A percentile compares a stretch with the other conserved stretches of the same genome.
phyloP scores from a whole-genome alignment of 139 green algal species.

The Closterium sp. region DNA sequence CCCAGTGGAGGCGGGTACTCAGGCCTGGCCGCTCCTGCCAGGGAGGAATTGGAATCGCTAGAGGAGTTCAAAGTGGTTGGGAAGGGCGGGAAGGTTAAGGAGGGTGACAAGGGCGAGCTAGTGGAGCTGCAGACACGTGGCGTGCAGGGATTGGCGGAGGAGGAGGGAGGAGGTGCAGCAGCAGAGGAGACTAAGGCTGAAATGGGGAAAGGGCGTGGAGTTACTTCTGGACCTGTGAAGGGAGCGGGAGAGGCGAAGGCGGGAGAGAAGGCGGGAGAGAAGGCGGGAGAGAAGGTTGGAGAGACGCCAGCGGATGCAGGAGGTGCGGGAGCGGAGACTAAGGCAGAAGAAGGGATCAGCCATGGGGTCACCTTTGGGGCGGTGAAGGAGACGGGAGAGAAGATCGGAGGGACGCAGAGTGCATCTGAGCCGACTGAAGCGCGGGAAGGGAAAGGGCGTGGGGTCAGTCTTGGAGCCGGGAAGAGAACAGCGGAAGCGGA shows the following conservation, averaged over 20 bases:
- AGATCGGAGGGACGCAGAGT: too few relatives aligned
- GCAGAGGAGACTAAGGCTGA: neutral
- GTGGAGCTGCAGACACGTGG: neutral
- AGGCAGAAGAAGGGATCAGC: neutral
- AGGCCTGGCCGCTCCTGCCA: neutral
- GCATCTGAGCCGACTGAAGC: too few relatives aligned
- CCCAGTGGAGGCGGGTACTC: neutral
- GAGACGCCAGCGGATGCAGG: too few relatives aligned
- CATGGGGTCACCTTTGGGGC: too few relatives aligned
- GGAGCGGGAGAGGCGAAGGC: neutral
- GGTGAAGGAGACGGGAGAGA: too few relatives aligned
- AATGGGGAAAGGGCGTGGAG: neutral
- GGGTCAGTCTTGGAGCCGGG: too few relatives aligned
- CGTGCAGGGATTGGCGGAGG: neutral
- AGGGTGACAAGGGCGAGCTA: neutral
- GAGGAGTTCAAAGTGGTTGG: neutral
- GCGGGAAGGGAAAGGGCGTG: too few relatives aligned
- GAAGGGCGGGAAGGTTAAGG: neutral
- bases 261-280: neutral
- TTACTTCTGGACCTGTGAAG: neutral
- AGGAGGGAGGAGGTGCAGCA: neutral
- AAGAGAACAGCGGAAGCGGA: too few relatives aligned
- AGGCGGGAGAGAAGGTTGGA: neutral
- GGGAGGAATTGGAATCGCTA: neutral
- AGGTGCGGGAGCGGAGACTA: neutral